Evolutionary conservation across 1,139 yeast species (phyloP), one percentile per base, ranked within the genome.

Genomic region (Dujonia santamariae): DNA sequence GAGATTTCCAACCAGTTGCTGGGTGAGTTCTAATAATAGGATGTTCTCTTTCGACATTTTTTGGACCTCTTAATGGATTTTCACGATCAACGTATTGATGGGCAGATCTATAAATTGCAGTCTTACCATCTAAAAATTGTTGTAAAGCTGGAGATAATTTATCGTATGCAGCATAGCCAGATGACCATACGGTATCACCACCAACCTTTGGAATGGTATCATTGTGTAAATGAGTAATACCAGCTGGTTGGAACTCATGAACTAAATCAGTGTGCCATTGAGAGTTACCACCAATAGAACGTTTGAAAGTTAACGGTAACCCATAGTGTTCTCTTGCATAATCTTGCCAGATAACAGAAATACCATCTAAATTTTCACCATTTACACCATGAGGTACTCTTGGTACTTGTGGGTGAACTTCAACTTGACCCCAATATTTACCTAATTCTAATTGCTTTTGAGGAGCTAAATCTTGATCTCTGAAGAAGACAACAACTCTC

Each of bases 291-390:
- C 55, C 54, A 30, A 47, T 50, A 14, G 37, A 17, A 29, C 51
- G 51, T 42, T 59, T 64, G 52, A 57, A 65, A 13, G 59, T 52
- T 35, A 58, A 46, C 31, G 44, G 35, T 14, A 45, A 38, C 11
- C 54, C 56, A 35, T 39, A 45, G 38, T 50, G 51, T 36, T 48
- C 54, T 31, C 54, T 53, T 17, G 32, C 32, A 41, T 57, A 59
- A 40, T 75, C 78, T 38, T 67, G 72, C 82, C 82, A 76, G 42
- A 78, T 68, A 6, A 71, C 71, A 17, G 77, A 56, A 24, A 71
- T 56, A 21, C 82, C 83, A 27, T 47, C 39, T 13, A 36, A 27
- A n/a, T 22, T 16, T 19, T 32, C 32, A 11, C 38, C 38, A 26
- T 49, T 38, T 6, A 35, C 28, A 43, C 49, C 31, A 45, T 55